Base-by-base conservation (phyloP, 1,284 basidiomycete species). In the Tilletia setariae region DNA sequence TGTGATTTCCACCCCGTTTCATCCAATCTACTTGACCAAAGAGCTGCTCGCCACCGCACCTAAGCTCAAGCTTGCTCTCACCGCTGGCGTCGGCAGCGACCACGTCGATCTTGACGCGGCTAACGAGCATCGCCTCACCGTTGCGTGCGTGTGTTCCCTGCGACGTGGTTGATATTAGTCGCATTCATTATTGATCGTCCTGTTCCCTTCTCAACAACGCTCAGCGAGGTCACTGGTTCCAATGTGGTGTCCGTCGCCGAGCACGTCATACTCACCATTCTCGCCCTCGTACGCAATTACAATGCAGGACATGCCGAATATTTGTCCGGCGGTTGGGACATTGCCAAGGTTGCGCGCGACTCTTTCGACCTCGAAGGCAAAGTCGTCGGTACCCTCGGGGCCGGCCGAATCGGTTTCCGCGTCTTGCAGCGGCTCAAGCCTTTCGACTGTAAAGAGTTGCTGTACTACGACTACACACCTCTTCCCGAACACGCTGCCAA, bases 71-170 rank as follows among this genome's bases (percentile, higher is more conserved):
- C 84, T 95, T 72, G 93, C 91, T 80, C 87, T 96, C 78, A 97
- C 94, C 11, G 94, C 94, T 66, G 94, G 94, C 84, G 93, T 97
- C 62, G 93, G 93, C 15, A 94, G 92, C 40, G 94, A 95, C 74
- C 82, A 83, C 76, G 89, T 96, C 78, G 93, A 96, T 83, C 87
- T 96, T 67, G 90, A 94, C 80, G 91, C 91, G 28, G 91, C 92
- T 63, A 92, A 93, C 80, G 87, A 92, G 83, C 86, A 87, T 76
- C 87, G 88, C 73, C 89, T 96, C 78, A 90, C 93, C 78, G 94
- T 94, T 61, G 77, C 76, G 67, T 40, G 35, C 35, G 35, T 40
- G 11, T 40, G 11, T 6, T 40, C 35, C 11, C 11, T 11, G 11
- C 74, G 88, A 84, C 35, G n/a, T n/a, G n/a, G n/a, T n/a, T n/a